Evolutionary conservation across 192 early-diverging fungal genomes (phyloP).

Genomic region (Linnemannia exigua): DNA sequence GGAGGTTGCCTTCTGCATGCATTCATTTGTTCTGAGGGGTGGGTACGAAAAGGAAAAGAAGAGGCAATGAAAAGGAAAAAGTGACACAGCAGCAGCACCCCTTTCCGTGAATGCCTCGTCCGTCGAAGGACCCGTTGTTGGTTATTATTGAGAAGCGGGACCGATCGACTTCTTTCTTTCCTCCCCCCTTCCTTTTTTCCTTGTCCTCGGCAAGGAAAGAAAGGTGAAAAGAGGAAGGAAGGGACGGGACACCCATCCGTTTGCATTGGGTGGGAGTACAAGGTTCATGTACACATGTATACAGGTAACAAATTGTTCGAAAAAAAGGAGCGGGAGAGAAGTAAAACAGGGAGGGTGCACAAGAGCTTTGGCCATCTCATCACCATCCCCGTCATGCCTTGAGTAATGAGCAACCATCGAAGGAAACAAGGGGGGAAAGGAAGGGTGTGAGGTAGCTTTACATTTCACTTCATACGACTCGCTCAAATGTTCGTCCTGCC

Average conservation of each 20-base stretch:
- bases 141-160: conserved; percentile 12
- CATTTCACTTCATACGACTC: conserved; percentile 84
- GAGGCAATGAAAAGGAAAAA: conserved; percentile 42
- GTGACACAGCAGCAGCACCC: conserved; percentile 99
- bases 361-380: conserved; percentile 89
- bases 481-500: conserved; percentile 73
- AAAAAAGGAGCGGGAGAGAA: conserved; percentile 93
- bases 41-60: no score
- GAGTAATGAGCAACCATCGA: conserved; percentile 78
- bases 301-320: conserved; percentile 65
- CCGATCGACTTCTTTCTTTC: neutral
- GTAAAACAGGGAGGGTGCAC: conserved; percentile 94
- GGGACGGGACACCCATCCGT: conserved; percentile 96
- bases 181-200: conserved; percentile 3
- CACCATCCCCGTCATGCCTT: conserved; percentile 96
- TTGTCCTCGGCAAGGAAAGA: conserved; percentile 87
- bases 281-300: neutral
- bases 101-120: conserved; percentile 93
- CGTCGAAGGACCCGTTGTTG: conserved; percentile 69
- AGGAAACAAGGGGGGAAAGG: conserved; percentile 76
- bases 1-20: no score
- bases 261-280: conserved; percentile 52
- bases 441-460: conserved; percentile 90
- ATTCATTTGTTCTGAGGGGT: no score
- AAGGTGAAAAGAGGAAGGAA: conserved; percentile 97